Base-by-base conservation (phyloP, 2,329 filamentous ascomycete genomes). In the Xylaria hypoxylon region DNA sequence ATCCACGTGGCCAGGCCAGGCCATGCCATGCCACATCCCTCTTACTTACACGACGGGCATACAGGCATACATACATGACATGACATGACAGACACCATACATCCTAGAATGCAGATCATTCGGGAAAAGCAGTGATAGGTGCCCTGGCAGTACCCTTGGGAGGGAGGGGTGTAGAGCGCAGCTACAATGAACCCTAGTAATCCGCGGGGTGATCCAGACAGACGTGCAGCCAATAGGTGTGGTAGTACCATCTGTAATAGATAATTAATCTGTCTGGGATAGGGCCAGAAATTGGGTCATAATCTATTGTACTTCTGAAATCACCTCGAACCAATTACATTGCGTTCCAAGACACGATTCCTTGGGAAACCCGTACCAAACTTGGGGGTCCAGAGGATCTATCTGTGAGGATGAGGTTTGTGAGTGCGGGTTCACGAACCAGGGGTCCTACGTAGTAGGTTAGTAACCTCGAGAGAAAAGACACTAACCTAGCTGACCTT, bases 1-100 rank as follows among this genome's bases (percentile, higher is more conserved):
- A 67, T 61, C 64, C 67, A 68, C 67, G 67, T 68, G 67, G 63
- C 51, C 22, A 28, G 35, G 6, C 45, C 35, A 58, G 24, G 45
- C 35, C 53, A 59, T n/a, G n/a, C n/a, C n/a, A n/a, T n/a, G n/a
- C n/a, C n/a, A n/a, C n/a, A n/a, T 50, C 15, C 31, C n/a, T 38
- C n/a, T 56, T 19, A 33, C 45, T 15, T 31, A 24, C 17, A 33
- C 28, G 31, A 38, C 35, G 35, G 35, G n/a, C n/a, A n/a, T n/a
- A 38, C 35, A 38, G 10, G 11, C 7, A 10, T 33, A 33, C 31
- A 33, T 33, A 55, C 10, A 47, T 24, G 44, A 26, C 56, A 38
- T 15, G 13, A 38, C 33, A 35, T 35, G n/a, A n/a, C n/a, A n/a
- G n/a, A 35, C 35, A 38, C 35, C 15, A 38, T 38, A 35, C 45